Evolutionary conservation across 1,284 basidiomycete species (phyloP), one percentile per base, ranked within the genome.

Genomic region (Puccinia triticina): DNA sequence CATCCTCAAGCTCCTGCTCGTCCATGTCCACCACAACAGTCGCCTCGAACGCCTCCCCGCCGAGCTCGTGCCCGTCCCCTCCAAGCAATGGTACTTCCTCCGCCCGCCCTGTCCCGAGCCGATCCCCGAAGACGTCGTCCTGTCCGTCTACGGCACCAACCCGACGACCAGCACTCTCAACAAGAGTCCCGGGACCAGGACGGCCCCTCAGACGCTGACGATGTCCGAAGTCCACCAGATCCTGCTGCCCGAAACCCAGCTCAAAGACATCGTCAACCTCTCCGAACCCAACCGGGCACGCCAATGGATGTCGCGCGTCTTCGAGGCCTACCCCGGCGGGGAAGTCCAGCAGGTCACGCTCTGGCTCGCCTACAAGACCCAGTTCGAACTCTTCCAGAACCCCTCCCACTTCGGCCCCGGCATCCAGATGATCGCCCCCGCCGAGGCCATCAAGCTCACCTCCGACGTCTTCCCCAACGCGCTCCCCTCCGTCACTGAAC

Each of bases 331-430:
- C 37, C 71, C 69, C 23, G 71, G 71, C 16, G 53, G 53, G 0
- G 79, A 81, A 53, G 57, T 81, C n/a, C 79, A 81, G 66, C 79
- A 81, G 53, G 79, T 81, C 26, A 74, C 69, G 2, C 79, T 81
- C 37, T 81, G 79, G 79, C 57, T 73, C 40, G 79, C 79, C 8
- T 81, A 81, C 37, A 73, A 74, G 50, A 74, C 69, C 37, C 79
- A 81, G 61, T 81, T 81, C 34, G 79, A 81, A 73, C 32, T 37
- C 59, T 74, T 61, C 61, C 57, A 59, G 37, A 18, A 4, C 29
- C 71, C 46, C 40, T 64, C 78, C 21, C 46, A 74, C 11, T 57
- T 74, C 32, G 50, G 53, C 50, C 48, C 32, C 14, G 64, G 29
- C 34, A 29, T 69, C 23, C 77, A 57, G 21, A 81, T 81, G 79